Evolutionary conservation across 305 asterid genomes (phyloP).

Genomic region (Fraxinus sp.): DNA sequence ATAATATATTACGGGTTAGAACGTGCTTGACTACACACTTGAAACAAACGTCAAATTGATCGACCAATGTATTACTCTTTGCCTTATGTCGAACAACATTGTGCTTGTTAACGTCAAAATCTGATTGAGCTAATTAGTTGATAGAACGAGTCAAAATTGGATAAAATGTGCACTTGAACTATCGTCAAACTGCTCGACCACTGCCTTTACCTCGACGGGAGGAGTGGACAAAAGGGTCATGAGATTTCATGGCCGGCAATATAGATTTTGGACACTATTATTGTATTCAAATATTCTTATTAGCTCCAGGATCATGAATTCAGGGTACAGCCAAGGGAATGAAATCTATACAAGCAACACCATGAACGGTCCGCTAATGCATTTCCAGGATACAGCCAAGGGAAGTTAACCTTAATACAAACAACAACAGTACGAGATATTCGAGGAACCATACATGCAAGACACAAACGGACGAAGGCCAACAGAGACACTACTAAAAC

Average conservation of each 20-base stretch:
- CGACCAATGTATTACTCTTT: not conserved
- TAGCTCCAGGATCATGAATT: not conserved
- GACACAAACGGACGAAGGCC: not conserved
- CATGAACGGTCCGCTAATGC: not conserved
- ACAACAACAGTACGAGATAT: not conserved
- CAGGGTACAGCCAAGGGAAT: not conserved
- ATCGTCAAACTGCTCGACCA: not conserved
- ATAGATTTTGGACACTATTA: not conserved
- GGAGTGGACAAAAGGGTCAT: not conserved
- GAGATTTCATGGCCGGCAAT: not conserved
- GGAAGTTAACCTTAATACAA: not conserved
- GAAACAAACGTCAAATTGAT: not conserved
- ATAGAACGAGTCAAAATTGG: not conserved
- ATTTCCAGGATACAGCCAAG: not conserved
- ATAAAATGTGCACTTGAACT: not conserved
- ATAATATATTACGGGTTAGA: not conserved
- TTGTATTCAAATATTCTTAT: not conserved
- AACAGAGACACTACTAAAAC: not conserved
- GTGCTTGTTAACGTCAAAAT: not conserved
- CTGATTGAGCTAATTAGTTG: not conserved
- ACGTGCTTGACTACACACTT: not conserved
- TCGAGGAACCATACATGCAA: not conserved
- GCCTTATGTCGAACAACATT: not conserved
- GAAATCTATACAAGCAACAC: not conserved
- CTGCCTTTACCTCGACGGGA: not conserved